Evolutionary conservation across 768 basidiomycete species (phyloP), one percentile per base, ranked within the genome.

Genomic region (Trametes elegans): DNA sequence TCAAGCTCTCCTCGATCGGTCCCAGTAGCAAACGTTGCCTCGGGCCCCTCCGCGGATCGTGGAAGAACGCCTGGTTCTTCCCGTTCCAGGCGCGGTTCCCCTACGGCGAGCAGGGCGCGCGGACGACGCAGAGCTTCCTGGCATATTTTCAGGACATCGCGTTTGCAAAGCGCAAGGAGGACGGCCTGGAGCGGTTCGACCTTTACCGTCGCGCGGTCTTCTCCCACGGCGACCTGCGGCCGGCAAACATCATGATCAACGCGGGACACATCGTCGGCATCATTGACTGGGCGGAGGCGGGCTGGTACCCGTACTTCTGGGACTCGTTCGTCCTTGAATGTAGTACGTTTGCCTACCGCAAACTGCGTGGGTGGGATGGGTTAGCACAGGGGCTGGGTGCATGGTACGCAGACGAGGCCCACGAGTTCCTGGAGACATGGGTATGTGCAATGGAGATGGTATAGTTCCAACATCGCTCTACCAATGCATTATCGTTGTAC

Each of bases 301-400:
- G 62, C 7, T 67, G 66, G 67, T 53, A 53, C 23, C 67, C 67
- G 7, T 60, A 60, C 23, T 60, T 66, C 53, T 67, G 60, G 64
- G 62, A 68, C 28, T 31, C 28, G 5, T 45, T 45, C 43, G 43
- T 45, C 7, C 43, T 45, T 16, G 18, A 19, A 2, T 7, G 6
- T 5, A 45, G 43, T 19, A 18, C 18, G 28, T 7, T 19, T 5
- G 3, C 8, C 1, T 21, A 18, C 16, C 7, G 14, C n/a, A 3
- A 19, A 3, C 3, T 31, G 43, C 29, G n/a, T 8, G 28, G n/a
- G 1, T 45, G 43, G 43, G 27, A 21, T 27, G 13, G 32, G 29
- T 16, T 45, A 27, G 43, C 18, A 9, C 28, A 27, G 27, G 32
- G 28, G 8, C 28, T 45, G n/a, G 29, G 43, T 11, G 18, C 27